Evolutionary conservation across 2,329 filamentous ascomycete genomes (phyloP).

Genomic region (Colletotrichum navitas): DNA sequence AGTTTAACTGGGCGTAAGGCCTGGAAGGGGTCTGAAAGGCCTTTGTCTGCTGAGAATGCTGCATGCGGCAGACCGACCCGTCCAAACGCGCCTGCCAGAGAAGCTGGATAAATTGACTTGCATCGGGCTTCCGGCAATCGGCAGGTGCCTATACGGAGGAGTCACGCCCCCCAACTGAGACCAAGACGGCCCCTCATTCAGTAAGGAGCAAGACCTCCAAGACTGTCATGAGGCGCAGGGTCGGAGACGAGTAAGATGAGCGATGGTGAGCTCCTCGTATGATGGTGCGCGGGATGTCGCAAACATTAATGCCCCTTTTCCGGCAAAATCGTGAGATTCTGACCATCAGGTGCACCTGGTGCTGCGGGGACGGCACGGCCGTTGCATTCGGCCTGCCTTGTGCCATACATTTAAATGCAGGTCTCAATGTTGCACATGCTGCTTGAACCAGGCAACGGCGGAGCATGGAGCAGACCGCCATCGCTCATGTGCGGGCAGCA

Average conservation of each 20-base stretch:
- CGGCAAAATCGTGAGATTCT: constrained; percentile 30
- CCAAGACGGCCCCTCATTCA: constrained; percentile 7
- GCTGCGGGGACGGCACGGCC: constrained; percentile 1
- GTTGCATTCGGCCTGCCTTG: constrained; percentile 4
- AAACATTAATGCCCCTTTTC: background rate
- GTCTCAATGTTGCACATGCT: constrained; percentile 21
- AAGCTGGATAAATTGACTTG: constrained; percentile 35
- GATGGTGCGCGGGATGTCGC: constrained; percentile 13
- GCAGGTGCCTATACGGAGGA: constrained; percentile 35
- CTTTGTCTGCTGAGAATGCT: constrained; percentile 38
- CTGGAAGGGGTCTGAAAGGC: constrained; percentile 29
- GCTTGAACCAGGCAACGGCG: constrained; percentile 17
- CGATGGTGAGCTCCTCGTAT: constrained; percentile 14
- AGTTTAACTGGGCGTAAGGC: constrained; percentile 19
- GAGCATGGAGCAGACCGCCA: constrained; percentile 17
- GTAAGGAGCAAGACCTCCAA: constrained; percentile 8
- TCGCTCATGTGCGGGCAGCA: constrained; percentile 4
- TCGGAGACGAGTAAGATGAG: constrained; percentile 11
- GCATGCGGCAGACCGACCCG: constrained; percentile 27
- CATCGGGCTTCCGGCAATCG: constrained; percentile 30
- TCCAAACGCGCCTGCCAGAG: constrained; percentile 18
- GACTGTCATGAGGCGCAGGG: constrained; percentile 24
- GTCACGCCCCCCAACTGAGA: constrained; percentile 19
- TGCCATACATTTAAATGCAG: background rate
- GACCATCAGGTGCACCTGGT: constrained; percentile 10